Evolutionary conservation across 1,284 basidiomycete genomes (phyloP).

Genomic region (Porphyrellus sp.): DNA sequence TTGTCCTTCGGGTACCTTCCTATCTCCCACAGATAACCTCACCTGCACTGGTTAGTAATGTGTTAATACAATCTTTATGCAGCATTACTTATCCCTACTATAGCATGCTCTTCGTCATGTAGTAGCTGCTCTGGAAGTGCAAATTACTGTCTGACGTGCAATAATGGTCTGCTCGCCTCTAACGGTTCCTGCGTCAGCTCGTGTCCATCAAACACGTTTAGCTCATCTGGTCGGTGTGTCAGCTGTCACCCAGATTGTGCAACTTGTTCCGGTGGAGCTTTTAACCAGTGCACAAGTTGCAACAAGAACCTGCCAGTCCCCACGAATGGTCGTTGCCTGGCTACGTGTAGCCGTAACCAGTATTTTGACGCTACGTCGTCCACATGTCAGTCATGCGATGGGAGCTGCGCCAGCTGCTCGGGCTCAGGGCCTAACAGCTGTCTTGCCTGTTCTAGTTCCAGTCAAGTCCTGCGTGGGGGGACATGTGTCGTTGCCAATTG

Average conservation of each 20-base stretch:
- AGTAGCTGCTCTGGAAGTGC: slow-evolving; percentile 63
- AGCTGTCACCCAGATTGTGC: slow-evolving; percentile 79
- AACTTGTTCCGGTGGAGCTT: slow-evolving; percentile 66
- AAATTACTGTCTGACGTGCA: slow-evolving; percentile 70
- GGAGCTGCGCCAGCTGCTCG: slow-evolving; percentile 70
- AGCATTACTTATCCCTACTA: slow-evolving; percentile 22
- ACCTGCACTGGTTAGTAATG: slow-evolving; percentile 58
- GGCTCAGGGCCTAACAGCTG: slow-evolving; percentile 62
- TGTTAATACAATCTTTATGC: slow-evolving; percentile 1
- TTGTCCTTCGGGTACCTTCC: slow-evolving; percentile 71
- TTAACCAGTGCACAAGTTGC: slow-evolving; percentile 76
- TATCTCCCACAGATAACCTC: slow-evolving; percentile 64
- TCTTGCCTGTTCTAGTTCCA: slow-evolving; percentile 66
- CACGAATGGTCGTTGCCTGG: slow-evolving; percentile 67
- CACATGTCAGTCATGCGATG: slow-evolving; percentile 67
- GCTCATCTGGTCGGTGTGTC: slow-evolving; percentile 60
- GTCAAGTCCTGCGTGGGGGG: slow-evolving; percentile 60
- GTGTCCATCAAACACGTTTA: slow-evolving; percentile 70
- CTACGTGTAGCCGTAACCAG: slow-evolving; percentile 67
- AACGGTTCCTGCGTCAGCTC: slow-evolving; percentile 67
- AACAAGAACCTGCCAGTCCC: slow-evolving; percentile 65
- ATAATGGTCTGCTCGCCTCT: slow-evolving; percentile 59
- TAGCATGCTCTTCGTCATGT: slow-evolving; percentile 75
- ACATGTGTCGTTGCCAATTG: slow-evolving; percentile 63
- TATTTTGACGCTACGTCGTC: slow-evolving; percentile 66